phyloP scores from a whole-genome alignment of 208 protist species.

The Balamuthia mandrillaris region DNA sequence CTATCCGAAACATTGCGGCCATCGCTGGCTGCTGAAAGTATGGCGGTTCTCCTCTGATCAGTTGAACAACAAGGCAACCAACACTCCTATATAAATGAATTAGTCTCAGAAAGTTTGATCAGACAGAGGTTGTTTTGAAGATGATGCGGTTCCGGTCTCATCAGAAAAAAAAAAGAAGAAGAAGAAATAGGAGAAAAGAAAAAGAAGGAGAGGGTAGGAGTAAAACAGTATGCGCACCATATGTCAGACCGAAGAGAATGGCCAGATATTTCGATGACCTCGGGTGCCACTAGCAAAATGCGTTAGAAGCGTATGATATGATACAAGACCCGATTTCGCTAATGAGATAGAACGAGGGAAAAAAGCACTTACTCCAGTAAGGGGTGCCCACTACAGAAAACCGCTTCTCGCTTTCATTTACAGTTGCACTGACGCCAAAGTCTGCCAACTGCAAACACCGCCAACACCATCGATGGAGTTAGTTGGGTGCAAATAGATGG shows the following conservation, averaged over 20 bases:
- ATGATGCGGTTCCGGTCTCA: neutral
- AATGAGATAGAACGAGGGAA: neutral
- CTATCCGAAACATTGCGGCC: conserved; percentile 80
- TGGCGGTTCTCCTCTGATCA: conserved; percentile 81
- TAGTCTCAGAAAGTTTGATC: neutral
- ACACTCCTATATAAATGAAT: neutral
- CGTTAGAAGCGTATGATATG: neutral
- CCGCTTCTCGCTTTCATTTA: conserved; percentile 52
- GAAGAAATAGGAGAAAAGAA: no score
- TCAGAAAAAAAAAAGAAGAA: neutral
- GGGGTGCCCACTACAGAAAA: conserved; percentile 75
- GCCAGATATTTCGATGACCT: conserved; percentile 81
- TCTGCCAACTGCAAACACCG: conserved; percentile 79
- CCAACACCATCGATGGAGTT: neutral
- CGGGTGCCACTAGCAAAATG: conserved; percentile 73
- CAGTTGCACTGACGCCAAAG: conserved; percentile 94
- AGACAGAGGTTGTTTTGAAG: neutral
- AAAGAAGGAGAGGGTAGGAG: no score
- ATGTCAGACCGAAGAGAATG: conserved; percentile 78
- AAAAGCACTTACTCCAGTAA: conserved; percentile 77
- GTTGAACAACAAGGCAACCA: conserved; percentile 85
- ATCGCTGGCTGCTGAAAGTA: conserved; percentile 83
- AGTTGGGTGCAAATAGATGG: no score
- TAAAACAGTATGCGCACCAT: no score
- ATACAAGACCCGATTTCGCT: neutral